Base-by-base conservation (phyloP, 306 rosid species). In the Nissolia schottii region DNA sequence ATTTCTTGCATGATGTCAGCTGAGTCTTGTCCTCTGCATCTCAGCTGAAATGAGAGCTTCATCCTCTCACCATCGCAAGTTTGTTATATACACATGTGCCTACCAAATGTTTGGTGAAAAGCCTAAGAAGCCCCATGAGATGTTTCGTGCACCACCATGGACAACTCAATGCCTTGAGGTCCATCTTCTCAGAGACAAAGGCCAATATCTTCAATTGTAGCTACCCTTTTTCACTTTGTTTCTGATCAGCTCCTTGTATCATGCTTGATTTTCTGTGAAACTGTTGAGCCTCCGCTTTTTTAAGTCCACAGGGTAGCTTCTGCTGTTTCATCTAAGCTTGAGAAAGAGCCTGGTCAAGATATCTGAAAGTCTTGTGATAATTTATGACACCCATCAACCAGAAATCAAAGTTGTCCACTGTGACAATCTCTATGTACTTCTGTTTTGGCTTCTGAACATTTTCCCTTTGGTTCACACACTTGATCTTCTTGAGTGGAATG, bases 391-490 rank as follows among this genome's bases (percentile, higher is more conserved):
- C 70, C 83, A 72, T 65, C 2, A 79, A 50, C 79, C 79, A 79
- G 58, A 79, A 79, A 65, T 79, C 83, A 57, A 65, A 79, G 19
- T 73, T 57, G 50, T 79, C 83, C 6, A 15, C 70, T 4, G 83
- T 79, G 5, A 56, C 79, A 14, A 65, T 79, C 29, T 65, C 67
- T 46, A 79, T 79, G 54, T 79, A 79, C 66, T 72, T 79, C 53
- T 79, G 71, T 49, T 16, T 73, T 73, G 83, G 79, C 59, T 73
- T 66, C 32, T 66, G 29, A 58, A 58, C 83, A 73, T 73, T 73
- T 49, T 65, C 38, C 38, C 83, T 79, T 79, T 79, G 70, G 13
- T 60, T 73, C 70, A 73, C 83, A 32, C 75, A 35, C 79, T 79
- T 58, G 37, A 79, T 73, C 70, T 65, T 79, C 51, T 73, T 59